Percentiles rank a stretch among this genome's conserved stretches.
These are phyloP conservation scores for Barbatosphaeria neglecta DNA, from an alignment of 495 filamentous ascomycete genomes.

Conservation along the genomic window DNA sequence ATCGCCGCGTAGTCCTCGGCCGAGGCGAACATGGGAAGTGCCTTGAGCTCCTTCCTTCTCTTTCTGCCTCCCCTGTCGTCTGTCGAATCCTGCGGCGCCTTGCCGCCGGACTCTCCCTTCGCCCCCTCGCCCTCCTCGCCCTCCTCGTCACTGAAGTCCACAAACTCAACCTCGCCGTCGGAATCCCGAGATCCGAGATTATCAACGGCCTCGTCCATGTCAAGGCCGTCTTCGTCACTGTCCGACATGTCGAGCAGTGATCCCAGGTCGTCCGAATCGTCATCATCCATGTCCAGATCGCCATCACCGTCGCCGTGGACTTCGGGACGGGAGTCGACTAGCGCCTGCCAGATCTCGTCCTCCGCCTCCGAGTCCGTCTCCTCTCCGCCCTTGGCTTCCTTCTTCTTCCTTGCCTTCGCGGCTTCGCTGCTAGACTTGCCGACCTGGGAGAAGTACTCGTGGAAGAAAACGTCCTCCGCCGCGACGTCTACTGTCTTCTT, in stretches of 20 bases:
- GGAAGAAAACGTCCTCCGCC: slow-evolving; percentile 94
- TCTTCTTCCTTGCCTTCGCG: slow-evolving; percentile 43
- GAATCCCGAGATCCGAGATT: slow-evolving; percentile 24
- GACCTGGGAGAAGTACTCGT: slow-evolving; percentile 79
- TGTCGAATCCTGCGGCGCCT: slow-evolving; percentile 14
- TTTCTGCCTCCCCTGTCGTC: slow-evolving; percentile 34
- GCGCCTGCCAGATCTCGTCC: slow-evolving; percentile 86
- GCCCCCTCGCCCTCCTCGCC: slow-evolving; percentile 16
- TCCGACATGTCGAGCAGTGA: neutral
- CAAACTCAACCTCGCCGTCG: slow-evolving; percentile 30
- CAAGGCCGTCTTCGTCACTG: slow-evolving; percentile 29
- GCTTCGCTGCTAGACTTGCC: slow-evolving; percentile 50
- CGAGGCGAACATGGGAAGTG: slow-evolving; percentile 82
- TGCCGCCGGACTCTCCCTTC: slow-evolving; percentile 14
- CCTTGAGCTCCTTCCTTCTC: slow-evolving; percentile 74
- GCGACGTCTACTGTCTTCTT: slow-evolving; percentile 75
- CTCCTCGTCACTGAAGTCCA: slow-evolving; percentile 34
- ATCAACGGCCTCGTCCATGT: slow-evolving; percentile 27
- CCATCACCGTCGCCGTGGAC: slow-evolving; percentile 45
- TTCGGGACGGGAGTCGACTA: slow-evolving; percentile 49
- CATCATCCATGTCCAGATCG: slow-evolving; percentile 41
- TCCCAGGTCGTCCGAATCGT: slow-evolving; percentile 19
- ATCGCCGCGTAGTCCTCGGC: slow-evolving; percentile 87
- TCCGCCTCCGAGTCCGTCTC: slow-evolving; percentile 37
- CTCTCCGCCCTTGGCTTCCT: slow-evolving; percentile 29